Conservation (phyloP, 495 filamentous ascomycete species). For the Lasiosphaeria ovina region DNA sequence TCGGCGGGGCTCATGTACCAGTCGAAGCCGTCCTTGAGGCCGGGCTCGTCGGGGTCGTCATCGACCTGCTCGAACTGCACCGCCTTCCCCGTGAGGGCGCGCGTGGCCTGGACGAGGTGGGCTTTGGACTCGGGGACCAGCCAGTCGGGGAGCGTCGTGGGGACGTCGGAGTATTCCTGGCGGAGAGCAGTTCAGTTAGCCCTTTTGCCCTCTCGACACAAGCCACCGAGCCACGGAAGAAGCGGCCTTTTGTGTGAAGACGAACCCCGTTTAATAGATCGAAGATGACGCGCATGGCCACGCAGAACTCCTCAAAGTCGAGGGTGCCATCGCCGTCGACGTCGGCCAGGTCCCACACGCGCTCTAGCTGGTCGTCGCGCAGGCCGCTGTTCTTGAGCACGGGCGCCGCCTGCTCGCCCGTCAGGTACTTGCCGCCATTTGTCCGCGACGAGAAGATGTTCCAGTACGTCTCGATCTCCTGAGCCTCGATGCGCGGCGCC, state of each 20-base stretch:
- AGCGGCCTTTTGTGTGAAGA: neutral
- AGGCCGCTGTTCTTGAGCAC: conserved; percentile 95
- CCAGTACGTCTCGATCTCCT: conserved; percentile 98
- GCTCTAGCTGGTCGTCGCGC: conserved; percentile 90
- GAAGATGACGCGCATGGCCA: conserved; percentile 96
- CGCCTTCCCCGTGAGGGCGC: conserved; percentile 72
- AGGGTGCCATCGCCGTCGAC: conserved; percentile 94
- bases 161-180: conserved; percentile 86
- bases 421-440: conserved; percentile 79
- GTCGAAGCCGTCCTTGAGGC: conserved; percentile 93
- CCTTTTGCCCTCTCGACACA: neutral
- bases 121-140: conserved; percentile 95
- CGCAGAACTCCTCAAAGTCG: conserved; percentile 99
- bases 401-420: conserved; percentile 85
- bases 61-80: conserved; percentile 77
- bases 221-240: neutral
- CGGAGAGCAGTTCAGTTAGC: conserved; percentile 3
- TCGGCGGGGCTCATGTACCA: conserved; percentile 97
- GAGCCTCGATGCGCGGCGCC: conserved; percentile 88
- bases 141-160: conserved; percentile 82
- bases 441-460: conserved; percentile 91
- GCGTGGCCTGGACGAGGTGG: conserved; percentile 86
- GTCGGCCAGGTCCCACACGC: conserved; percentile 96
- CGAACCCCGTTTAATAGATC: conserved; percentile 89
- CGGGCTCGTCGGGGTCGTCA: conserved; percentile 72